Conservation (phyloP, 495 filamentous ascomycete species). For the Cercophora scortea region DNA sequence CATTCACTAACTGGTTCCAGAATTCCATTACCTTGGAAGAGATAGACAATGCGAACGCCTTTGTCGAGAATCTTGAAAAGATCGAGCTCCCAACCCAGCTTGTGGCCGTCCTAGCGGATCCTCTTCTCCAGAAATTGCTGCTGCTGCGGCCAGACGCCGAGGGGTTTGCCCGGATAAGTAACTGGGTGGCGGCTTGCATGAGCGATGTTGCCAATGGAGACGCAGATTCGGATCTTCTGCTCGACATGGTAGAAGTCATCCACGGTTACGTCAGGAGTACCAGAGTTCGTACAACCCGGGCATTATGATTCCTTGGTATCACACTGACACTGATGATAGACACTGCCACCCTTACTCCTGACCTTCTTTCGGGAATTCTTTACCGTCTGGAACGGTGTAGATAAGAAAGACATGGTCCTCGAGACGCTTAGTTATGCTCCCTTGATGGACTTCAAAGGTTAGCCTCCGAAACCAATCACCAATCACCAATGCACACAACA, state of each 20-base stretch:
- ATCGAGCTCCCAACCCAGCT: constrained; percentile 78
- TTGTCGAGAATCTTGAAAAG: constrained; percentile 68
- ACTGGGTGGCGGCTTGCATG: constrained; percentile 57
- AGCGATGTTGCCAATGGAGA: constrained; percentile 50
- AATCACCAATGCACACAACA: neutral
- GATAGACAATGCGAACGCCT: constrained; percentile 61
- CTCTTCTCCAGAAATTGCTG: constrained; percentile 70
- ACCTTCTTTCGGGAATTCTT: constrained; percentile 58
- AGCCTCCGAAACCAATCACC: constrained; percentile 1
- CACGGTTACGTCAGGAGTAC: constrained; percentile 52
- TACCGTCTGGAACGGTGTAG: constrained; percentile 58
- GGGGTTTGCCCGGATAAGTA: constrained; percentile 49
- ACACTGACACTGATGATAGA: constrained; percentile 30
- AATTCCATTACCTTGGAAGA: constrained; percentile 68
- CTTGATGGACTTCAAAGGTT: constrained; percentile 50
- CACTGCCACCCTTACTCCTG: constrained; percentile 51
- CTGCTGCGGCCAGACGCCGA: constrained; percentile 53
- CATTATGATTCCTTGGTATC: too few relatives aligned
- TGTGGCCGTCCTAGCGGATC: constrained; percentile 66
- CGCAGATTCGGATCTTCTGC: constrained; percentile 38
- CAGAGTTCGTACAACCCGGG: constrained; percentile 44
- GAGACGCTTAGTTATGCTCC: constrained; percentile 57
- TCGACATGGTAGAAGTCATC: constrained; percentile 50
- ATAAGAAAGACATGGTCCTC: constrained; percentile 53
- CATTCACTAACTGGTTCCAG: constrained; percentile 26